A percentile compares a stretch with the other conserved stretches of the same genome.
Conservation (phyloP, 1,284 basidiomycete species). For the Cutaneotrichosporon spelunceum region DNA sequence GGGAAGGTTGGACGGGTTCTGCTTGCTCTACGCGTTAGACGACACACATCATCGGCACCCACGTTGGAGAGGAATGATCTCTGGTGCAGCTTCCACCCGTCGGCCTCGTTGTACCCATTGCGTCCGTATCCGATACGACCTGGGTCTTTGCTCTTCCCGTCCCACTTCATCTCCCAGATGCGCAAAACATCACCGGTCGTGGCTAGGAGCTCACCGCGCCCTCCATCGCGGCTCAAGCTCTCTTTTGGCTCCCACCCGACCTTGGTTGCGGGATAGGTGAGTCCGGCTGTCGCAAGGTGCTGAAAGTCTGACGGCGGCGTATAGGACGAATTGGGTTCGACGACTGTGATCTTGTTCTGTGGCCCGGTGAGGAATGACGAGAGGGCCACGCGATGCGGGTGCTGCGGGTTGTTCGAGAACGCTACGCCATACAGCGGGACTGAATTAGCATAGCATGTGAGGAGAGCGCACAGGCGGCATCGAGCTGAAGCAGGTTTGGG, state of each 20-base stretch:
- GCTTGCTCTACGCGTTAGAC: constrained; percentile 66
- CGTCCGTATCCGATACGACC: constrained; percentile 55
- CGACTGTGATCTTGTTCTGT: constrained; percentile 45
- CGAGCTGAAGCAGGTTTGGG: constrained; percentile 30
- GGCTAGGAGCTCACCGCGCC: constrained; percentile 67
- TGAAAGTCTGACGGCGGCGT: constrained; percentile 28
- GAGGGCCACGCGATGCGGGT: constrained; percentile 44
- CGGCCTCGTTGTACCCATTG: constrained; percentile 45
- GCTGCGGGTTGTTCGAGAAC: constrained; percentile 44
- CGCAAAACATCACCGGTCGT: constrained; percentile 85
- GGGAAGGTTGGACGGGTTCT: constrained; percentile 62
- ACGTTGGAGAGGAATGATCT: constrained; percentile 69
- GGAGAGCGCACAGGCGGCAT: constrained; percentile 27
- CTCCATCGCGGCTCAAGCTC: constrained; percentile 32
- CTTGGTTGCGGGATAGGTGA: constrained; percentile 49
- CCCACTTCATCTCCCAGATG: constrained; percentile 74
- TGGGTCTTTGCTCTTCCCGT: constrained; percentile 26
- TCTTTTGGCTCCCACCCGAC: constrained; percentile 49
- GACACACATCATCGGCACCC: constrained; percentile 46
- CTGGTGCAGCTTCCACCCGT: constrained; percentile 53
- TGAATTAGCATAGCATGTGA: constrained; percentile 20
- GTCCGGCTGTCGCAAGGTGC: constrained; percentile 35
- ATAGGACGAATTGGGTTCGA: constrained; percentile 28
- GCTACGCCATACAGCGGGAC: constrained; percentile 49
- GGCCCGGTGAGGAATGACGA: constrained; percentile 42